Evolutionary conservation across 1,139 yeast genomes (phyloP).

Genomic region (Candida glucosophila): DNA sequence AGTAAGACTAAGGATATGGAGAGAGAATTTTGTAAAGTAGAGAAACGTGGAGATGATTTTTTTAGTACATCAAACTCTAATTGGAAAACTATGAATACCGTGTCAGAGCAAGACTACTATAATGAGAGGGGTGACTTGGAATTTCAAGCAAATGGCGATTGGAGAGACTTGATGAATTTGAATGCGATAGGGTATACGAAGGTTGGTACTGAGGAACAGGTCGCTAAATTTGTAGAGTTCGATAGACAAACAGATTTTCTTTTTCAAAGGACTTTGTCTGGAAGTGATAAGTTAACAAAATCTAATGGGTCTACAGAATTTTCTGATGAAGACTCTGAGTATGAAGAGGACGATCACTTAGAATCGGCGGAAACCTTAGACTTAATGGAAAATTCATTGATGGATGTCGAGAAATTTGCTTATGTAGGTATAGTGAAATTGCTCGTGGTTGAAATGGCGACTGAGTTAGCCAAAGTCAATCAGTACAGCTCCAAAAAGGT

Average conservation of each 20-base stretch:
- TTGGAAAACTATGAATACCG: slow-evolving; percentile 50
- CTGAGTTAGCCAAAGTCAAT: slow-evolving; percentile 57
- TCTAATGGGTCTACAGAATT: slow-evolving; percentile 2
- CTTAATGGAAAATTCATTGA: slow-evolving; percentile 72
- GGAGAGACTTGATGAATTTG: slow-evolving; percentile 14
- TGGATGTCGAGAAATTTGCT: slow-evolving; percentile 83
- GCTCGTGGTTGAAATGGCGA: slow-evolving; percentile 72
- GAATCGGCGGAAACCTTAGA: slow-evolving; percentile 58
- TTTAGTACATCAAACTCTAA: slow-evolving; percentile 22
- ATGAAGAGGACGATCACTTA: slow-evolving; percentile 28
- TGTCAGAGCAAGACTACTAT: slow-evolving; percentile 42
- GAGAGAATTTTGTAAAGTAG: slow-evolving; percentile 2
- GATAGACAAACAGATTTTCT: slow-evolving; percentile 80
- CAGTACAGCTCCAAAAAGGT: slow-evolving; percentile 43
- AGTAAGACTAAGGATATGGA: slow-evolving; percentile 4
- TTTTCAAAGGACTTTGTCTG: slow-evolving; percentile 35
- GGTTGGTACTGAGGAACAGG: slow-evolving; percentile 82
- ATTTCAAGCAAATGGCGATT: slow-evolving; percentile 12
- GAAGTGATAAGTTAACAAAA: too few species aligned
- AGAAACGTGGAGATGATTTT: slow-evolving; percentile 24
- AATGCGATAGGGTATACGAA: slow-evolving; percentile 67
- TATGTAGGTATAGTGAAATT: slow-evolving; percentile 81
- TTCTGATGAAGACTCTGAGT: slow-evolving; percentile 20
- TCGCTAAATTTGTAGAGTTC: slow-evolving; percentile 62
- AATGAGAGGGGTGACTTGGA: slow-evolving; percentile 44